Evolutionary conservation across 2,329 filamentous ascomycete genomes (phyloP), one percentile per base, ranked within the genome.

Genomic region (Lasiodiplodia citricola): DNA sequence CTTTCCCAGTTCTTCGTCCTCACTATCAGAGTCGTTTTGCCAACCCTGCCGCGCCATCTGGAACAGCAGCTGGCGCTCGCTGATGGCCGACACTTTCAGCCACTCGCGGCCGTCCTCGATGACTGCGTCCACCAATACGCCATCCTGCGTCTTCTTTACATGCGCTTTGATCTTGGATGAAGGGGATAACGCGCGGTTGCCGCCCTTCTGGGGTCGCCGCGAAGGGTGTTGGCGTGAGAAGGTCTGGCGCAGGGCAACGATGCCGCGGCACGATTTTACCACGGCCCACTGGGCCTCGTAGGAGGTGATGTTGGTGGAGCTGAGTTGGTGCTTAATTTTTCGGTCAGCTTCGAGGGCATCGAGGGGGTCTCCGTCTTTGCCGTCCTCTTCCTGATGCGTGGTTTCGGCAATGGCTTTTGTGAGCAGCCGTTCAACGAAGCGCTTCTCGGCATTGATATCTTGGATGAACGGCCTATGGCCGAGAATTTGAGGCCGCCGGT

Each of bases 41-140:
- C 88, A 91, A 13, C 90, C 89, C 69, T 89, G 85, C 76, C 91
- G 90, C 3, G 90, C 90, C 71, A 92, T 84, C 72, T 92, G 90
- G 64, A 90, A 90, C 21, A 91, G 78, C 37, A 92, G 79, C 64
- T 89, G 83, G 69, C 84, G 87, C 71, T 90, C 86, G 0, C 87
- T 90, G 28, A 90, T 81, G 4, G 88, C 90, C 5, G 88, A 91
- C 1, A 92, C 86, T 76, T 91, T 91, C 66, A 90, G 85, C 90
- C 90, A 92, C 73, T 88, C 84, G 68, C 84, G 79, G 13, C 90
- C 90, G 75, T 87, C 84, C 68, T 87, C 82, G 1, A 87, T 84
- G 31, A 92, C 86, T 56, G 91, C 86, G 78, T 92, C 90, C 4
- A 91, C 88, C 65, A 87, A 79, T 1, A 87, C 87, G 70, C 83